Conservation (phyloP, 1,139 yeast species). For the Candida pseudoviswanathii region DNA sequence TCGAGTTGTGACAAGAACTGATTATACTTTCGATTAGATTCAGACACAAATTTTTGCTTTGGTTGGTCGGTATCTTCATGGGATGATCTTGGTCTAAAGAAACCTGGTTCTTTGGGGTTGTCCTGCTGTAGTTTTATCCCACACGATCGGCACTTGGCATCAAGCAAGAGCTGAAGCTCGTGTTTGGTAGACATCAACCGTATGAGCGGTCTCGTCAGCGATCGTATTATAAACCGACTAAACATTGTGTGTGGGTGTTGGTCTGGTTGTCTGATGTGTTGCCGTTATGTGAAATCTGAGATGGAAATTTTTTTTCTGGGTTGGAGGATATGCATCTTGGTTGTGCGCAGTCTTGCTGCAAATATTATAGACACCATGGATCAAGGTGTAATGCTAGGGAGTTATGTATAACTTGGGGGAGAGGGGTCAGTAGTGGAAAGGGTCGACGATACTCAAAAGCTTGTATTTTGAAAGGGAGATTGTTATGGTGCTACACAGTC, state of each 20-base stretch:
- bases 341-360: no score
- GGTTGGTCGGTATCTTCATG: background rate
- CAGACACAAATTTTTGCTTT: background rate
- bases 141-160: conserved; percentile 44
- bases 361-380: no score
- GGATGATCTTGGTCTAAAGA: conserved; percentile 24
- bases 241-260: background rate
- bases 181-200: background rate
- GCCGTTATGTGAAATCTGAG: background rate
- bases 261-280: background rate
- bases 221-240: background rate
- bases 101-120: conserved; percentile 43
- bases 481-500: no score
- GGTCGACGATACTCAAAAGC: no score
- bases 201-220: background rate
- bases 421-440: no score
- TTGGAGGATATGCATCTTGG: no score
- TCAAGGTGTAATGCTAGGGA: no score
- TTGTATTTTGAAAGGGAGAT: no score
- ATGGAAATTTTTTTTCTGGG: background rate
- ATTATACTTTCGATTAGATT: conserved; percentile 27
- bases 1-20: conserved; percentile 20
- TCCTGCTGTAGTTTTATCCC: conserved; percentile 53
- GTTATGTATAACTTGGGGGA: no score
- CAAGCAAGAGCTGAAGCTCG: conserved; percentile 6